These are phyloP conservation scores for Alternaria consortialis DNA, from an alignment of 2,329 filamentous ascomycete genomes.

Conservation along the genomic window DNA sequence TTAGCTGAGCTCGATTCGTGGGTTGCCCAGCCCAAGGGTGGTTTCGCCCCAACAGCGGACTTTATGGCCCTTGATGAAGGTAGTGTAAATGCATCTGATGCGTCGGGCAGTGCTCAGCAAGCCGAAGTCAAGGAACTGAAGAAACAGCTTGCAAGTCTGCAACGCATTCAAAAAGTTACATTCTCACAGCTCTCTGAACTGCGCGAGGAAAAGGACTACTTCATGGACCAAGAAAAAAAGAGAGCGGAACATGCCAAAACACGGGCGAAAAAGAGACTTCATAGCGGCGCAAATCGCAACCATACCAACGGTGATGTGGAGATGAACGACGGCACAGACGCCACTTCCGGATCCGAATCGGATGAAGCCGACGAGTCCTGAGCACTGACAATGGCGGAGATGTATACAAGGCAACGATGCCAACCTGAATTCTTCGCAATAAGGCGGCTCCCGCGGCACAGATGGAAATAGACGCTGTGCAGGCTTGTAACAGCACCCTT, in stretches of 20 bases:
- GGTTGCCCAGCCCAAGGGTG: conserved; percentile 30
- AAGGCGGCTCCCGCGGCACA: conserved; percentile 7
- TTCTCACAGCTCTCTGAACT: conserved; percentile 57
- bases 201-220: conserved; percentile 52
- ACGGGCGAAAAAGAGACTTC: conserved; percentile 31
- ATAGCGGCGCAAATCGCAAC: conserved; percentile 28
- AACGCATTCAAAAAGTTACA: conserved; percentile 56
- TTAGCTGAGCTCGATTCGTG: conserved; percentile 48
- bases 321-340: conserved; percentile 35
- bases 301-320: conserved; percentile 38
- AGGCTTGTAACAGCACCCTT: conserved; percentile 1
- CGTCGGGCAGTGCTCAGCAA: conserved; percentile 16
- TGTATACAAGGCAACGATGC: conserved; percentile 3
- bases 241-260: conserved; percentile 33
- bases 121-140: conserved; percentile 49
- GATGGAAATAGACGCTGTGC: conserved; percentile 18
- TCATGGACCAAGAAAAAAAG: conserved; percentile 45
- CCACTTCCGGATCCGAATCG: conserved; percentile 31
- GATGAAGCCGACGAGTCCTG: conserved; percentile 25
- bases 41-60: conserved; percentile 38
- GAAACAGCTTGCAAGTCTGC: conserved; percentile 54
- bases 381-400: conserved; percentile 1
- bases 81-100: conserved; percentile 3
- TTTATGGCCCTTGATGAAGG: conserved; percentile 39
- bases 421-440: neutral